phyloP scores from a whole-genome alignment of 1,284 basidiomycete species.

The Puccinia brachypodii region DNA sequence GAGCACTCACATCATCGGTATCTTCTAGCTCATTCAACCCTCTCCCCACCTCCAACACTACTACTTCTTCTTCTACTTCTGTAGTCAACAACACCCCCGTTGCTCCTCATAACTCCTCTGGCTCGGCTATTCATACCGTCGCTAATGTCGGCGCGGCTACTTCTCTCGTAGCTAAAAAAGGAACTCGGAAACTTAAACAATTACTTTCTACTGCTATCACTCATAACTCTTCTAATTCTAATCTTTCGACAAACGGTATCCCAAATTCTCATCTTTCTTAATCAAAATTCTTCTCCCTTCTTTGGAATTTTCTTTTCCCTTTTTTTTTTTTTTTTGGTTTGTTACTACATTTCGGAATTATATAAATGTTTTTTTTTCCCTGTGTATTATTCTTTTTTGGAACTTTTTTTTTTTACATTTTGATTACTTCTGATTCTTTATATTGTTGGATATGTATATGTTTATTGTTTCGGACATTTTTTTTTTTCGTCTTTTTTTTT shows the following conservation, averaged over 20 bases:
- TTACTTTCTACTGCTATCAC: slow-evolving; percentile 39
- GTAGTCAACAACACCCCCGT: background rate
- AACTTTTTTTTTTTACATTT: background rate
- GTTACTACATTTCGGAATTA: too few relatives aligned
- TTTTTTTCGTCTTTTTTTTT: slow-evolving; percentile 3
- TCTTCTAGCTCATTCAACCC: background rate
- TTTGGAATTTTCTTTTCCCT: background rate
- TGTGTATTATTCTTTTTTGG: background rate
- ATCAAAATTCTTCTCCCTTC: background rate
- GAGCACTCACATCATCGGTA: background rate
- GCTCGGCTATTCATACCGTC: background rate
- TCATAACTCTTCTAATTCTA: background rate
- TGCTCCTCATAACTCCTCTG: background rate
- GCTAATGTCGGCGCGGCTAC: background rate
- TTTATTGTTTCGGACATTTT: background rate
- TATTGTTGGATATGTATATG: background rate
- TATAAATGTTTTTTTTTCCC: background rate
- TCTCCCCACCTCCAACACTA: background rate
- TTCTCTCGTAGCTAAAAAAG: slow-evolving; percentile 31
- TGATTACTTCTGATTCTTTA: background rate
- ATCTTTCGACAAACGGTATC: too few relatives aligned
- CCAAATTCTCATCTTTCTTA: background rate
- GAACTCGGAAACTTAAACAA: slow-evolving; percentile 43
- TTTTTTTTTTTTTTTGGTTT: background rate
- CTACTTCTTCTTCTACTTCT: background rate